A percentile compares a stretch with the other conserved stretches of the same genome.
phyloP scores from a whole-genome alignment of 805 yeast genomes.

The Wickerhamiella vanderwaltii region DNA sequence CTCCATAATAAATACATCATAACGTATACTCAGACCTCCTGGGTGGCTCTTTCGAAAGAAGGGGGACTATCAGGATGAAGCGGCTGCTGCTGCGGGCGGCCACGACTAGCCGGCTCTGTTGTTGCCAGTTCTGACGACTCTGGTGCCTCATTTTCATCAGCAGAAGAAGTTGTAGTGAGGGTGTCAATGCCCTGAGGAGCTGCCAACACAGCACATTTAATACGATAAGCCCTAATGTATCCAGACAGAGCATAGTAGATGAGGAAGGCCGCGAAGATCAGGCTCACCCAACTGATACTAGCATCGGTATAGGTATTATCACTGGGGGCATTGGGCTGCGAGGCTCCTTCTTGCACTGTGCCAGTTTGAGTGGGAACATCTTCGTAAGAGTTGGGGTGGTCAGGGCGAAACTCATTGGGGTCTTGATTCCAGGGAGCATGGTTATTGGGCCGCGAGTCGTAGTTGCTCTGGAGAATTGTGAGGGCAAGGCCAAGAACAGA shows the following conservation, averaged over 20 bases:
- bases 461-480: slow-evolving; percentile 64
- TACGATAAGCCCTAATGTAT: slow-evolving; percentile 7
- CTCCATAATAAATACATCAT: no score
- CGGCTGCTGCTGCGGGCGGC: no score
- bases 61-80: no score
- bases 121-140: no score
- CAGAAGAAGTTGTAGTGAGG: no score
- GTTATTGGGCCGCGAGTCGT: slow-evolving; percentile 37
- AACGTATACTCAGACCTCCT: no score
- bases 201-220: slow-evolving; percentile 6
- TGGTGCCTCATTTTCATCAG: no score
- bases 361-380: slow-evolving; percentile 16
- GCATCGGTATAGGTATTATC: not conserved
- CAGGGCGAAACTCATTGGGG: slow-evolving; percentile 37
- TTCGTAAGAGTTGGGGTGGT: slow-evolving; percentile 48
- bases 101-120: no score
- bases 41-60: no score
- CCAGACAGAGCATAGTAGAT: slow-evolving; percentile 5
- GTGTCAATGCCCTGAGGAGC: no score
- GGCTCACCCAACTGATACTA: not conserved
- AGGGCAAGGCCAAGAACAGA: slow-evolving; percentile 84
- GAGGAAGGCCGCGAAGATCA: slow-evolving; percentile 1
- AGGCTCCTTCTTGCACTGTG: not conserved
- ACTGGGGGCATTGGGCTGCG: slow-evolving; percentile 1
- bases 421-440: slow-evolving; percentile 19